A percentile compares a stretch with the other conserved stretches of the same genome.
Evolutionary conservation across 2,329 filamentous ascomycete genomes (phyloP).

Genomic region (Penicillium sp.): DNA sequence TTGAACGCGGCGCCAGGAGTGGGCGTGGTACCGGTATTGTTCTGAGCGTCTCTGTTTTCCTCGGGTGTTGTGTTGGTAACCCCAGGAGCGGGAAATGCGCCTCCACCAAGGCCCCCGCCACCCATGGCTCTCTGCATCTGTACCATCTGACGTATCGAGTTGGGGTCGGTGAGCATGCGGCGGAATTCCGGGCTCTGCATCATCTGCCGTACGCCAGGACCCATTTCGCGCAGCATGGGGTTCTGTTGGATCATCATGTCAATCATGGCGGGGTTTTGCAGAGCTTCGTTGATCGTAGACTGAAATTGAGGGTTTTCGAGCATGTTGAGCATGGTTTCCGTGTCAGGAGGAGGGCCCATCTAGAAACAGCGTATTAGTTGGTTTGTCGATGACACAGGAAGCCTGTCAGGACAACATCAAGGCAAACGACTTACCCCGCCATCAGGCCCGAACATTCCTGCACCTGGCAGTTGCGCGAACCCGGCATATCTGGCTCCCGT

Average conservation of each 20-base stretch:
- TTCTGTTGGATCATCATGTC: conserved; percentile 92
- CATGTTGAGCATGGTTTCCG: conserved; percentile 74
- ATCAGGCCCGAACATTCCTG: conserved; percentile 84
- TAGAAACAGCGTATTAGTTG: conserved; percentile 37
- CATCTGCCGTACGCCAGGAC: conserved; percentile 68
- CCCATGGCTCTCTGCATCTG: conserved; percentile 65
- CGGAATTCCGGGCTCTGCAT: conserved; percentile 82
- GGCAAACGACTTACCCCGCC: conserved; percentile 87
- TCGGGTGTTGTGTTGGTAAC: conserved; percentile 87
- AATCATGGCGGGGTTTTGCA: conserved; percentile 92
- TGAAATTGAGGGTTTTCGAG: conserved; percentile 80
- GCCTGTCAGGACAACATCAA: too few species aligned
- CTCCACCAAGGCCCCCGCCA: conserved; percentile 44
- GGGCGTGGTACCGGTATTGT: too few species aligned
- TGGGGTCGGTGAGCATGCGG: conserved; percentile 85
- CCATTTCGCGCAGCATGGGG: conserved; percentile 65
- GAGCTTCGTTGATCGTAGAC: conserved; percentile 82
- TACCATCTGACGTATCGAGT: conserved; percentile 70
- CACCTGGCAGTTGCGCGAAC: conserved; percentile 76
- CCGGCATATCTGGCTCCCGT: conserved; percentile 92
- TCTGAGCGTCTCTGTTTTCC: too few species aligned
- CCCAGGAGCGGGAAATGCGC: conserved; percentile 77
- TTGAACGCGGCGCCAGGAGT: conserved; percentile 6
- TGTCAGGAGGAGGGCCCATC: conserved; percentile 81
- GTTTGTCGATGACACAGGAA: too few species aligned